phyloP scores from a whole-genome alignment of 768 basidiomycete genomes.

The Kwoniella mangroviensis region DNA sequence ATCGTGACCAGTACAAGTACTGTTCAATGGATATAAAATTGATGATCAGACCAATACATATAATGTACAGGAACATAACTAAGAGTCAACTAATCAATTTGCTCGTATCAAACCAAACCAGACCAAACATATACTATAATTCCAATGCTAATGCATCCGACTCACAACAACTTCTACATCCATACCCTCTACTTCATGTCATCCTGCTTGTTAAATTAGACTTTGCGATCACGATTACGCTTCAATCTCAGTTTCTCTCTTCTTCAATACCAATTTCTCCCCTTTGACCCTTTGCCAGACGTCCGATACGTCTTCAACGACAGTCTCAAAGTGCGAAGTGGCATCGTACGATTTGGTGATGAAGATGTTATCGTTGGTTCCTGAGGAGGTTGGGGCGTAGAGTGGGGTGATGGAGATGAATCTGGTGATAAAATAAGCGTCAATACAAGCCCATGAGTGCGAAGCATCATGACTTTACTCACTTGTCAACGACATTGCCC shows the following conservation, averaged over 20 bases:
- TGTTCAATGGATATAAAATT: background rate
- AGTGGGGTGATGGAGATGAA: constrained; percentile 87
- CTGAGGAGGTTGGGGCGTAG: constrained; percentile 84
- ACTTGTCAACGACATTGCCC: constrained; percentile 94
- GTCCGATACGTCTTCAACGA: constrained; percentile 94
- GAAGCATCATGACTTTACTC: constrained; percentile 46
- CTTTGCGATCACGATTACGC: constrained; percentile 16
- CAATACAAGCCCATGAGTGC: background rate
- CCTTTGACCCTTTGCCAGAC: constrained; percentile 84
- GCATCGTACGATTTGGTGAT: constrained; percentile 98
- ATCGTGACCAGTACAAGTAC: background rate
- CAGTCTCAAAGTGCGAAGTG: constrained; percentile 98
- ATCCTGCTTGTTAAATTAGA: background rate
- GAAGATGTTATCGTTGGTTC: constrained; percentile 86
- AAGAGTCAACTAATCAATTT: background rate
- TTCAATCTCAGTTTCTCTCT: constrained; percentile 55
- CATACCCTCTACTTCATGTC: background rate
- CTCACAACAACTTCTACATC: background rate
- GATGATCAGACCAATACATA: constrained; percentile 9
- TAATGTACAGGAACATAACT: constrained; percentile 2
- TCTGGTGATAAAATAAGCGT: constrained; percentile 60
- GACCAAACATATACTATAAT: background rate
- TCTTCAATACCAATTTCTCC: constrained; percentile 55
- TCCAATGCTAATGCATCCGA: background rate
- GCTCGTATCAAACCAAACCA: background rate